Conservation (phyloP, 2,329 filamentous ascomycete species). For the Teratosphaeria gauchensis region DNA sequence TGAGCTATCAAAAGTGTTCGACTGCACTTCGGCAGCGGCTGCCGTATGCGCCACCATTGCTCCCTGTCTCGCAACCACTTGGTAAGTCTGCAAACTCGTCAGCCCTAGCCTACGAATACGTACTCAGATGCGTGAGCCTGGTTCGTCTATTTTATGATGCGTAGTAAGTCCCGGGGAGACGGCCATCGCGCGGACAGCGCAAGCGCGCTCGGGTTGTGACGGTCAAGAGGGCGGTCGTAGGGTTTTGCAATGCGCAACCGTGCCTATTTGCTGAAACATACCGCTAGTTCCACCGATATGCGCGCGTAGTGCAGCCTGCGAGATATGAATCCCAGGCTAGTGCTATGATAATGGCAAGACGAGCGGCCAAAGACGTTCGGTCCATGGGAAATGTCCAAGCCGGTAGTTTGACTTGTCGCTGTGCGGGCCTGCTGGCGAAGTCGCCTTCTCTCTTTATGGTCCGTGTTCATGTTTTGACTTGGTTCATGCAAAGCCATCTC, state of each 20-base stretch:
- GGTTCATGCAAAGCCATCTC: not conserved
- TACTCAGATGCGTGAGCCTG: not conserved
- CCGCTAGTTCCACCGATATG: not conserved
- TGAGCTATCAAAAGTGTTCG: not conserved
- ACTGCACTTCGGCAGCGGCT: not conserved
- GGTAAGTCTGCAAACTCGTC: not conserved
- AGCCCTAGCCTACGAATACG: not conserved
- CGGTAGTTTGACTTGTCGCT: not conserved
- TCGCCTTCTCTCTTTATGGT: not conserved
- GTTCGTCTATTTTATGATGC: not conserved
- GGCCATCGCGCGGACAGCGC: not conserved
- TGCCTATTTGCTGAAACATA: not conserved
- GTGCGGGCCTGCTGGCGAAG: not conserved
- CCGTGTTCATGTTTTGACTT: not conserved
- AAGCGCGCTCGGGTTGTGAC: not conserved
- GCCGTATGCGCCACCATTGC: not conserved
- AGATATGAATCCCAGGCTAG: not conserved
- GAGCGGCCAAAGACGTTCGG: too few relatives aligned
- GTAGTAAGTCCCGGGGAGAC: not conserved
- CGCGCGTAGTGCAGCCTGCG: not conserved
- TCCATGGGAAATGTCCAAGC: not conserved
- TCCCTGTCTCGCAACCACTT: not conserved
- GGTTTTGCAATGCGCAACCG: not conserved
- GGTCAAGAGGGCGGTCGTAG: not conserved
- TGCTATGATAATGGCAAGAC: not conserved